These are phyloP conservation scores for Erythrophleum ivorense DNA, from an alignment of 331 rosid species.

Conservation along the genomic window DNA sequence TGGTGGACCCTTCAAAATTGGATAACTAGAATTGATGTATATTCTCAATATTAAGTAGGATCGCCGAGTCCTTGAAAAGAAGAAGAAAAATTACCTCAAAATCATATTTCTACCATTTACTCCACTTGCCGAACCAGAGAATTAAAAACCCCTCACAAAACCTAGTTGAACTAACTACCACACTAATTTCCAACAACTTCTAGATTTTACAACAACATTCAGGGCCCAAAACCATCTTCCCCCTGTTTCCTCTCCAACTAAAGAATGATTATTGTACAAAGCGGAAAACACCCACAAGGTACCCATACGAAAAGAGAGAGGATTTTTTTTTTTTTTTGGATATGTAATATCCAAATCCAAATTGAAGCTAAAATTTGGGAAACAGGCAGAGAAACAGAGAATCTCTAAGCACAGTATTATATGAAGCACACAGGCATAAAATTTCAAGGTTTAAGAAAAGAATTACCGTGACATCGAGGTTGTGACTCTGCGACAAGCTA, in stretches of 20 bases:
- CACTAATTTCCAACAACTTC: not conserved
- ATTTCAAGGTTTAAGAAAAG: not conserved
- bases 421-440: not conserved
- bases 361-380: not conserved
- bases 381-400: not conserved
- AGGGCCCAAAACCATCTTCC: conserved; percentile 13
- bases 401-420: not conserved
- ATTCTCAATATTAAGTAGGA: conserved; percentile 5
- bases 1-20: conserved; percentile 4
- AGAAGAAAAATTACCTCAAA: not conserved
- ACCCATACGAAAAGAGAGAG: not conserved
- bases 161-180: not conserved
- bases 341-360: not conserved
- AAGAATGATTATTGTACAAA: not conserved
- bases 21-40: conserved; percentile 6
- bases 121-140: not conserved
- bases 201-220: conserved; percentile 14
- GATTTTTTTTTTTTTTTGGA: not conserved
- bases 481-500: conserved; percentile 40
- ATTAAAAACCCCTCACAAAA: not conserved
- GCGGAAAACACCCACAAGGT: not conserved
- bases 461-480: conserved; percentile 49
- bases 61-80: conserved; percentile 9
- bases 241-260: not conserved
- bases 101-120: not conserved